These are phyloP conservation scores for Senna siamea DNA, from an alignment of 306 rosid genomes.

Conservation along the genomic window DNA sequence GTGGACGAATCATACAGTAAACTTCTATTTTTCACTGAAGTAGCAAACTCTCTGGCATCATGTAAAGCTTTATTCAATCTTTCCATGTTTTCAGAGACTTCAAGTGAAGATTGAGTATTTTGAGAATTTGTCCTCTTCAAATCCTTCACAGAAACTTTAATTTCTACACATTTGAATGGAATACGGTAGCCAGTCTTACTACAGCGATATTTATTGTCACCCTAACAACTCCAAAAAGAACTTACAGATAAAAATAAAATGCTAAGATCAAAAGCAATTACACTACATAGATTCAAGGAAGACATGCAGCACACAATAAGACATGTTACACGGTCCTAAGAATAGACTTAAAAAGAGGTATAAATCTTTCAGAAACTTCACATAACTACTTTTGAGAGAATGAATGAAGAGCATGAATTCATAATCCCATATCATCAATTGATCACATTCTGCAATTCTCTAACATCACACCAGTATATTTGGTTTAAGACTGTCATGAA, in stretches of 20 bases:
- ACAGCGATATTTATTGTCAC: constrained; percentile 76
- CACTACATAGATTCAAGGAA: neutral
- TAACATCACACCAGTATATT: neutral
- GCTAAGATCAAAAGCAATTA: constrained; percentile 7
- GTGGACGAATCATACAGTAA: constrained; percentile 52
- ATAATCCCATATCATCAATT: no score
- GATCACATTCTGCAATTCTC: no score
- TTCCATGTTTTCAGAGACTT: constrained; percentile 42
- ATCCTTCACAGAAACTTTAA: constrained; percentile 50
- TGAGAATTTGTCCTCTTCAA: constrained; percentile 40
- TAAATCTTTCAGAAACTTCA: constrained; percentile 18
- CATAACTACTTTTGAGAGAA: constrained; percentile 23
- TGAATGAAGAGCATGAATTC: constrained; percentile 13
- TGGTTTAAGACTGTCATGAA: constrained; percentile 7
- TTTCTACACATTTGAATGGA: constrained; percentile 80
- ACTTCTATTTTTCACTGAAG: constrained; percentile 51
- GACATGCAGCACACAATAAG: neutral
- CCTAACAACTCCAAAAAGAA: constrained; percentile 47
- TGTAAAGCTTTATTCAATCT: constrained; percentile 33
- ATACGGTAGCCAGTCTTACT: constrained; percentile 95
- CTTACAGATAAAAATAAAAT: constrained; percentile 20
- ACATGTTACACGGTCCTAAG: constrained; percentile 26
- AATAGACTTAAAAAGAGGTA: constrained; percentile 4
- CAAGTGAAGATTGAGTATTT: constrained; percentile 52
- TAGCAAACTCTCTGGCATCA: constrained; percentile 37